Percentiles rank a stretch among this genome's conserved stretches.
Evolutionary conservation across 371 early-diverging fungal species (phyloP).

Genomic region (Nematocida displodere): DNA sequence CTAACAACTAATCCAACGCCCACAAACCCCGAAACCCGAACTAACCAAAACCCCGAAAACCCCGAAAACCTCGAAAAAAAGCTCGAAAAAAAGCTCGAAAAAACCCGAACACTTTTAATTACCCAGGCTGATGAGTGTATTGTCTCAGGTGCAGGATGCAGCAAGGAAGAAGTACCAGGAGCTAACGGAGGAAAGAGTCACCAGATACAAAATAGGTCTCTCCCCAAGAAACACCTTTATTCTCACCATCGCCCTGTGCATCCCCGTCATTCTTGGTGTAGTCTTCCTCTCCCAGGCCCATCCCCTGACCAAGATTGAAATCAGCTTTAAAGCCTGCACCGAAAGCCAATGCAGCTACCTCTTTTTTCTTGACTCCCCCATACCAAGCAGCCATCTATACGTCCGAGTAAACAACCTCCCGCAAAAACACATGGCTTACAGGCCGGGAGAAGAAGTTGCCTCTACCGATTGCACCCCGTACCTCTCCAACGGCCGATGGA

Average conservation of each 20-base stretch:
- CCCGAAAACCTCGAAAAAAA: background rate
- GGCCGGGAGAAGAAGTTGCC: background rate
- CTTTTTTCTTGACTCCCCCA: background rate
- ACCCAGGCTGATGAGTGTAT: too few relatives aligned
- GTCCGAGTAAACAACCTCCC: constrained; percentile 16
- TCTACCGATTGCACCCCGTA: constrained; percentile 1
- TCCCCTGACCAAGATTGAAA: background rate
- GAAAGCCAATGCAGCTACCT: background rate
- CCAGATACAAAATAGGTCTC: constrained; percentile 12
- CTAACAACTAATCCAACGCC: background rate
- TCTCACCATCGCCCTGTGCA: background rate
- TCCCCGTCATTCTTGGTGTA: background rate
- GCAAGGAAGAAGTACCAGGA: constrained; percentile 4
- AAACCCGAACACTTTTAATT: background rate
- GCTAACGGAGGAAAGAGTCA: constrained; percentile 33
- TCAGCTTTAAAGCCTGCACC: constrained; percentile 19
- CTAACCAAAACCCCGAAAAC: background rate
- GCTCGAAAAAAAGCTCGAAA: background rate
- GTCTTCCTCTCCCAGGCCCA: background rate
- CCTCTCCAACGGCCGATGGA: constrained; percentile 15
- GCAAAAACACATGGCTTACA: constrained; percentile 35
- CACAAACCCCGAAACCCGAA: background rate
- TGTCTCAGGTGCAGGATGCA: too few relatives aligned
- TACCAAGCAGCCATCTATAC: background rate
- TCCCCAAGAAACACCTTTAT: background rate